phyloP scores from a whole-genome alignment of 805 yeast species.

The Candida nitratophila region DNA sequence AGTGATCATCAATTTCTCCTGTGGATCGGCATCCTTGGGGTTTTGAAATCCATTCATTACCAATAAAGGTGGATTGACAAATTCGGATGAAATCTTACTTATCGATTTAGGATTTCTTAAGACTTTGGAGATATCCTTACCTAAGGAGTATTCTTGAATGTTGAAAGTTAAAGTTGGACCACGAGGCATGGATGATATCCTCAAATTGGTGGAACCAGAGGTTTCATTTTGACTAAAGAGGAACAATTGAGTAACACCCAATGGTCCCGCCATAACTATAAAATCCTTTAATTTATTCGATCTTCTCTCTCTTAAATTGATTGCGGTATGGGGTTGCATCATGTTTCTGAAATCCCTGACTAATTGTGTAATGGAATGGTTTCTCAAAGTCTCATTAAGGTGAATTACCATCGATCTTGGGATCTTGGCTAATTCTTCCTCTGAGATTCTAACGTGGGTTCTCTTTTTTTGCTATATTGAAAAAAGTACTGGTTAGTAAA shows the following conservation, averaged over 20 bases:
- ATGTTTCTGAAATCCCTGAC: slow-evolving; percentile 82
- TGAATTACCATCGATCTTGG: slow-evolving; percentile 95
- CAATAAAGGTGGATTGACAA: slow-evolving; percentile 74
- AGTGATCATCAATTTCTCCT: slow-evolving; percentile 79
- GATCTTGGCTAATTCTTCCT: slow-evolving; percentile 62
- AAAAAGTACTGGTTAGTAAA: neutral
- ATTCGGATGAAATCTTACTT: slow-evolving; percentile 56
- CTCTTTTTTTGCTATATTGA: slow-evolving; percentile 57
- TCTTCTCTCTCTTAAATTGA: slow-evolving; percentile 78
- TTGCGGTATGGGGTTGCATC: slow-evolving; percentile 97
- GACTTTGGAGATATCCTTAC: slow-evolving; percentile 68
- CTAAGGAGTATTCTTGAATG: slow-evolving; percentile 68
- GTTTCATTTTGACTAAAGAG: slow-evolving; percentile 76
- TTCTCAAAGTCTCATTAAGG: slow-evolving; percentile 65
- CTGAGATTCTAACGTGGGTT: slow-evolving; percentile 66
- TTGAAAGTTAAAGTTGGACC: slow-evolving; percentile 92
- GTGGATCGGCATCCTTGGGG: slow-evolving; percentile 53
- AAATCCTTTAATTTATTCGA: slow-evolving; percentile 85
- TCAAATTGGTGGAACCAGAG: slow-evolving; percentile 72
- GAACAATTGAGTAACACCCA: slow-evolving; percentile 85
- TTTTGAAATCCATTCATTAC: slow-evolving; percentile 88
- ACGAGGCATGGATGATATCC: slow-evolving; percentile 81
- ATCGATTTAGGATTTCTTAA: slow-evolving; percentile 75
- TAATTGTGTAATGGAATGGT: slow-evolving; percentile 76
- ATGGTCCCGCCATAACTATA: slow-evolving; percentile 97